Percentiles rank a stretch among this genome's conserved stretches.
Evolutionary conservation across 257 asterid genomes (phyloP).

Genomic region (Solanum dulcamara): DNA sequence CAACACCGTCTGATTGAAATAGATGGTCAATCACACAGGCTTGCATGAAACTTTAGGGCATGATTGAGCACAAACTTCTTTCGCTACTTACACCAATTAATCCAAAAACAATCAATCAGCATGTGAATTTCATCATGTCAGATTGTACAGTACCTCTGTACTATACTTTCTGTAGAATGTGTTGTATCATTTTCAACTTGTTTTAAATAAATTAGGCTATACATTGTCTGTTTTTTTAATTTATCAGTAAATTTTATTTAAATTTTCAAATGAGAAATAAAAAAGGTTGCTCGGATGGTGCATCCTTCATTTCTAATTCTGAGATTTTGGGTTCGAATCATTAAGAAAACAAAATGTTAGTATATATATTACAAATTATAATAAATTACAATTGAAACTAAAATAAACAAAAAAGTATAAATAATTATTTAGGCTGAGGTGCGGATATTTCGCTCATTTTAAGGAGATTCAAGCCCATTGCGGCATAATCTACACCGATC

Average conservation of each 20-base stretch:
- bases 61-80: neutral
- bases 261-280: rapidly evolving
- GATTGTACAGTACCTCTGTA: neutral
- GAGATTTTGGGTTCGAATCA: neutral
- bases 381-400: too few relatives aligned
- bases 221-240: neutral
- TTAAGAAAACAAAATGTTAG: neutral
- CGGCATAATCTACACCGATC: too few relatives aligned
- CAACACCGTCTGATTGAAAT: neutral
- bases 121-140: neutral
- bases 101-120: neutral
- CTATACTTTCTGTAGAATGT: neutral
- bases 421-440: too few relatives aligned
- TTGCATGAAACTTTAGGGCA: neutral
- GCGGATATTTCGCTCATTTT: too few relatives aligned
- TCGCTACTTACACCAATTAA: neutral
- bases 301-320: neutral
- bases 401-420: too few relatives aligned
- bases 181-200: neutral
- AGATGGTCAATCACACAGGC: neutral
- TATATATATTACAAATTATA: too few relatives aligned
- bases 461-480: too few relatives aligned
- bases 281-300: neutral
- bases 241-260: neutral
- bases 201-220: neutral